Evolutionary conservation across 108 stramenopile species (phyloP).

Genomic region (Cyclotella atomus): DNA sequence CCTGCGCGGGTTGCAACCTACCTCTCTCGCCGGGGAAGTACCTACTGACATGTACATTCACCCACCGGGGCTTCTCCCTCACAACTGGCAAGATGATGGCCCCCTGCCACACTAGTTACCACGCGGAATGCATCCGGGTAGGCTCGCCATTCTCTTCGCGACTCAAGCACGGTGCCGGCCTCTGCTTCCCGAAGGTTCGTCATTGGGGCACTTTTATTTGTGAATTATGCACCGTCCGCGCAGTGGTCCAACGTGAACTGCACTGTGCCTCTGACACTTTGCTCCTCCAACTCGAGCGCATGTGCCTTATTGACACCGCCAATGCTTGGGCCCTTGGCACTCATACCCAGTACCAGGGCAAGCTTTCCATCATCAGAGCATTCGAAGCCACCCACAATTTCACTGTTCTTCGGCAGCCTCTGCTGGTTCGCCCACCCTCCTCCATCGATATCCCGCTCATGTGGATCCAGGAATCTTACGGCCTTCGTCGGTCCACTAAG

Average conservation of each 20-base stretch:
- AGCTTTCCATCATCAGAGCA: not conserved
- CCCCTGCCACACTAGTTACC: not conserved
- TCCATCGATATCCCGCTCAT: not conserved
- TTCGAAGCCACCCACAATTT: not conserved
- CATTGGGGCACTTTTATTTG: conserved; percentile 10
- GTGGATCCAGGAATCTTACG: conserved; percentile 6
- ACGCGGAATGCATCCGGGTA: not conserved
- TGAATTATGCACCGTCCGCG: not conserved
- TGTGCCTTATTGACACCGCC: not conserved
- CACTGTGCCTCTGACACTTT: not conserved
- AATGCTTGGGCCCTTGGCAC: conserved; percentile 1
- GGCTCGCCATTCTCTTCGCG: not conserved
- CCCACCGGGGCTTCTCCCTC: not conserved
- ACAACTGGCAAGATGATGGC: not conserved
- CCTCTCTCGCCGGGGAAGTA: not conserved
- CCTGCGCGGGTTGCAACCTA: conserved; percentile 8
- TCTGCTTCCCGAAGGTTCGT: not conserved
- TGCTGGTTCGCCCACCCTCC: not conserved
- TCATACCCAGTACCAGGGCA: not conserved
- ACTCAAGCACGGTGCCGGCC: not conserved
- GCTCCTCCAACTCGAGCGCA: not conserved
- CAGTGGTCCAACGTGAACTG: not conserved
- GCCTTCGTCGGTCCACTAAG: not conserved
- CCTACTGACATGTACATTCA: not conserved
- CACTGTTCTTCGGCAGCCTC: not conserved